These are phyloP conservation scores for Verbena officinalis DNA, from an alignment of 257 asterid genomes.

Conservation along the genomic window DNA sequence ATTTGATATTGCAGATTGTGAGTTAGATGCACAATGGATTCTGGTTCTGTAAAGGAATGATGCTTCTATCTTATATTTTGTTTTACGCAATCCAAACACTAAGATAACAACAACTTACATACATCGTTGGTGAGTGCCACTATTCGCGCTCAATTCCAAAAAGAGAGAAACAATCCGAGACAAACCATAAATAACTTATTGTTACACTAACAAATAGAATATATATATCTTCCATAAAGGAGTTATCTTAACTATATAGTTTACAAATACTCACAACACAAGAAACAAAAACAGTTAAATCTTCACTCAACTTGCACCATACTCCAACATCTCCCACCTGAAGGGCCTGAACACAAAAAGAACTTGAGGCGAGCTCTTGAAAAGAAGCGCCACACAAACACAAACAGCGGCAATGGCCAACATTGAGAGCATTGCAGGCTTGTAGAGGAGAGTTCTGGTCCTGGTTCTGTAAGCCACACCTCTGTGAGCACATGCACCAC, in stretches of 20 bases:
- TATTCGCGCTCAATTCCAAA: background rate
- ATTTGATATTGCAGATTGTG: too few species aligned
- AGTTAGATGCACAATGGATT: background rate
- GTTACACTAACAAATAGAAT: conserved; percentile 27
- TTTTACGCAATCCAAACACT: conserved; percentile 19
- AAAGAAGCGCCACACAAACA: conserved; percentile 80
- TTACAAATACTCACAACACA: conserved; percentile 34
- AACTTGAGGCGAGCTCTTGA: conserved; percentile 71
- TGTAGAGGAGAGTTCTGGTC: conserved; percentile 50
- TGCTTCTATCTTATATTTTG: conserved; percentile 5
- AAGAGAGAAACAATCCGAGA: background rate
- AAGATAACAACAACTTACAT: conserved; percentile 14
- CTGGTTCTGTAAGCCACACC: conserved; percentile 39
- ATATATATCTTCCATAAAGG: conserved; percentile 24
- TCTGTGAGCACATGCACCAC: conserved; percentile 50
- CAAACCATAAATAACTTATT: conserved; percentile 26
- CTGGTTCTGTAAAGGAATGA: background rate
- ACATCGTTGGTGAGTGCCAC: conserved; percentile 13
- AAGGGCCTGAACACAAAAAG: conserved; percentile 67
- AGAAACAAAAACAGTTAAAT: conserved; percentile 18
- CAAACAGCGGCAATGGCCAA: conserved; percentile 82
- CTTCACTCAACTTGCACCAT: conserved; percentile 59
- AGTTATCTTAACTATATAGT: conserved; percentile 34
- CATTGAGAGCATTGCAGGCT: conserved; percentile 80
- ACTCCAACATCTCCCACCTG: conserved; percentile 84